Evolutionary conservation across 208 protist species (phyloP).

Genomic region (Leishmania arabica): DNA sequence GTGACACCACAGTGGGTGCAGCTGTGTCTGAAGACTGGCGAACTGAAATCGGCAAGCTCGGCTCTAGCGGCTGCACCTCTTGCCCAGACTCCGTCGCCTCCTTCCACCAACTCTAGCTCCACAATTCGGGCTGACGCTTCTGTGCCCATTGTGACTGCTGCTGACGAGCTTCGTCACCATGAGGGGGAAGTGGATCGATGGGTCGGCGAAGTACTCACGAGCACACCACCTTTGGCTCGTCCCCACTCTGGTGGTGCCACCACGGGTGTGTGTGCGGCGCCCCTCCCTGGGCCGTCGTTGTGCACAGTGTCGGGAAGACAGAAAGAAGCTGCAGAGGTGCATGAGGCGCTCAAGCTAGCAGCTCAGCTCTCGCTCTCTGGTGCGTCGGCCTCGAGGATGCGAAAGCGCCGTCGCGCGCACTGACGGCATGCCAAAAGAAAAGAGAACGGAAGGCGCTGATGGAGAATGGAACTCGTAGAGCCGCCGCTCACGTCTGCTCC

Average conservation of each 20-base stretch:
- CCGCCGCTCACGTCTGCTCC: not conserved
- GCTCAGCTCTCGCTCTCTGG: slow-evolving; percentile 1
- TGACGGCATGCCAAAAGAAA: not conserved
- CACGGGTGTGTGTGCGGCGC: not conserved
- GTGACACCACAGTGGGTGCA: slow-evolving; percentile 71
- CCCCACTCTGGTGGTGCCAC: not conserved
- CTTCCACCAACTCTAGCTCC: not conserved
- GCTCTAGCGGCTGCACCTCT: not conserved
- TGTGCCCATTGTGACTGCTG: not conserved
- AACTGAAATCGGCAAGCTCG: slow-evolving; percentile 12
- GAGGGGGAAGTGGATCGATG: slow-evolving; percentile 6
- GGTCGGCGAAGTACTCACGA: not conserved
- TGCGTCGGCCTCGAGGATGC: not conserved
- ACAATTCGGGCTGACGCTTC: not conserved
- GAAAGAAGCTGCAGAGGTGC: slow-evolving; percentile 7
- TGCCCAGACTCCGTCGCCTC: not conserved
- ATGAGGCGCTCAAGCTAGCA: slow-evolving; percentile 3
- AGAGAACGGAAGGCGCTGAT: not conserved
- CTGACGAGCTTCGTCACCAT: not conserved
- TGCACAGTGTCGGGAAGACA: not conserved
- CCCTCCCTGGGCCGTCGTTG: not conserved
- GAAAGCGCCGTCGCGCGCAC: slow-evolving; percentile 7
- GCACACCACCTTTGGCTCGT: not conserved
- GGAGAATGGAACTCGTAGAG: not conserved
- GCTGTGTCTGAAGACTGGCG: slow-evolving; percentile 35